These are phyloP conservation scores for Chenopodium quinoa DNA, from an alignment of 148 eudicot species.

Conservation along the genomic window DNA sequence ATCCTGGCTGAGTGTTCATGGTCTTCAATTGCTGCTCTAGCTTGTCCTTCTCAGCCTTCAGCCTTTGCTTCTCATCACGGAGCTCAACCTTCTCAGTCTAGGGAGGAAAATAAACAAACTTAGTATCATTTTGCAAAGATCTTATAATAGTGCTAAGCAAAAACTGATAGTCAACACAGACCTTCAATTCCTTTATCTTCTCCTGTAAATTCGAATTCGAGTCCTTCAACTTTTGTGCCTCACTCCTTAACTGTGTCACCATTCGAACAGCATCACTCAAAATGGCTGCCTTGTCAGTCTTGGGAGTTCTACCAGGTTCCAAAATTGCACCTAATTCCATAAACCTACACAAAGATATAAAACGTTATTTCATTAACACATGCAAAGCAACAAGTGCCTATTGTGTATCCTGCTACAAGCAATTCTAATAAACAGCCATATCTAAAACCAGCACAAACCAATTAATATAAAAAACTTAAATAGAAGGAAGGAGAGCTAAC, in stretches of 20 bases:
- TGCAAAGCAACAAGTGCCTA: neutral
- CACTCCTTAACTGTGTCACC: slow-evolving; percentile 62
- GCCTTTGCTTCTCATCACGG: slow-evolving; percentile 79
- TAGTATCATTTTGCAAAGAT: neutral
- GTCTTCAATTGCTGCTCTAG: slow-evolving; percentile 62
- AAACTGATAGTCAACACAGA: neutral
- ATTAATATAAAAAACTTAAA: neutral
- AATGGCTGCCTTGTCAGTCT: slow-evolving; percentile 70
- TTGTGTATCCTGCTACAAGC: neutral
- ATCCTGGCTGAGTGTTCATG: slow-evolving; percentile 51
- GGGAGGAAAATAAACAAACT: neutral
- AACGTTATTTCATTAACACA: neutral
- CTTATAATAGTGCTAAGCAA: neutral
- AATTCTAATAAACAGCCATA: neutral
- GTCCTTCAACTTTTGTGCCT: slow-evolving; percentile 66
- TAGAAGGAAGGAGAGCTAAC: slow-evolving; percentile 23
- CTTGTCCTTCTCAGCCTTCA: slow-evolving; percentile 71
- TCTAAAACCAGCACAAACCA: neutral
- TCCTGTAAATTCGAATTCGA: slow-evolving; percentile 59
- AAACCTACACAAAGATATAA: slow-evolving; percentile 42
- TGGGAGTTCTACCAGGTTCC: slow-evolving; percentile 68
- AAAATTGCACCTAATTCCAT: slow-evolving; percentile 61
- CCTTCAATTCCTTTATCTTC: slow-evolving; percentile 75
- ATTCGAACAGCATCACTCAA: slow-evolving; percentile 64
- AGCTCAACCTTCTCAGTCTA: slow-evolving; percentile 73